These are phyloP conservation scores for Aspergillus uvarum DNA, from an alignment of 2,329 filamentous ascomycete species.

Conservation along the genomic window DNA sequence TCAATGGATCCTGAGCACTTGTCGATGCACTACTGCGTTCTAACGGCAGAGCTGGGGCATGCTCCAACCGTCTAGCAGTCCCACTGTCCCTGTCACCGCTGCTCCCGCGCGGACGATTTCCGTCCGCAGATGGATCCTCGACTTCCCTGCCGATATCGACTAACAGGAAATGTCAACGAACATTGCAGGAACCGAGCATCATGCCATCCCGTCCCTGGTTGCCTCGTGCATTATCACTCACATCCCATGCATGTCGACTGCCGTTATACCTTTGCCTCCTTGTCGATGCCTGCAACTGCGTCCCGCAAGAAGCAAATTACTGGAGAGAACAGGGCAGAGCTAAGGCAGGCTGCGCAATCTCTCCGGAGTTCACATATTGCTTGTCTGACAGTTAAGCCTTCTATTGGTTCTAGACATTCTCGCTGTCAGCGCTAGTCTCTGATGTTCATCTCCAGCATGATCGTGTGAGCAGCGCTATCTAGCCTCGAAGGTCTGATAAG, in stretches of 20 bases:
- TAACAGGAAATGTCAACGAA: background rate
- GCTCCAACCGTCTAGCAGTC: background rate
- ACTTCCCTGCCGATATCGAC: background rate
- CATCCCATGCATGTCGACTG: background rate
- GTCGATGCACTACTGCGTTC: background rate
- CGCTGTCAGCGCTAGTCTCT: background rate
- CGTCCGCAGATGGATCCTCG: background rate
- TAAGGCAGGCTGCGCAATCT: constrained; percentile 3
- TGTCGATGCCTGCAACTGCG: background rate
- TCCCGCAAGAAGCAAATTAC: background rate
- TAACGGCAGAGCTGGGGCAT: background rate
- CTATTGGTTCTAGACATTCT: background rate
- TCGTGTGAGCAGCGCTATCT: background rate
- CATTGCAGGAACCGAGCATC: background rate
- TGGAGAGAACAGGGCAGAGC: background rate
- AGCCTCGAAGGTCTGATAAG: background rate
- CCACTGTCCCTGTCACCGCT: background rate
- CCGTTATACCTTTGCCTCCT: background rate
- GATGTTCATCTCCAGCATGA: background rate
- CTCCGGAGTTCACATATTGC: background rate
- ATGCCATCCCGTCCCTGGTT: background rate
- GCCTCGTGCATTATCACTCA: background rate
- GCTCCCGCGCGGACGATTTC: background rate
- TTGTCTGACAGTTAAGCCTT: background rate
- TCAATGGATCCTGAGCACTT: background rate